These are phyloP conservation scores for Kandelia obovata DNA, from an alignment of 345 rosid genomes.

Conservation along the genomic window DNA sequence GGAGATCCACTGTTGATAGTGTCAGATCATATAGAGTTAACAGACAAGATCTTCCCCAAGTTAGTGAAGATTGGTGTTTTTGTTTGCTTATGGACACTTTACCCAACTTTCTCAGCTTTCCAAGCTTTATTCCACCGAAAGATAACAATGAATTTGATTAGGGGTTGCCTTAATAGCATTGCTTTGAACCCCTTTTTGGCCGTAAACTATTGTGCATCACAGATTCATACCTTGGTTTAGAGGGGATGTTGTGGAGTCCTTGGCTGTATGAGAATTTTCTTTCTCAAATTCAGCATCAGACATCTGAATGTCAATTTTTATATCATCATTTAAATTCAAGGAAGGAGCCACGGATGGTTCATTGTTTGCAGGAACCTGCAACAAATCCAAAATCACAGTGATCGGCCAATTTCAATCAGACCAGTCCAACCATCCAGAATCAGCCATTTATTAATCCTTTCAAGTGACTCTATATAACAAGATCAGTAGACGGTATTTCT, in stretches of 20 bases:
- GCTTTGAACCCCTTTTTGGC: background rate
- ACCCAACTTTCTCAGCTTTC: too few relatives aligned
- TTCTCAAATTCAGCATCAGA: constrained; percentile 22
- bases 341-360: constrained; percentile 23
- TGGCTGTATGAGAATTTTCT: constrained; percentile 21
- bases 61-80: too few relatives aligned
- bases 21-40: background rate
- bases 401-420: background rate
- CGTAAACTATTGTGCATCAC: background rate
- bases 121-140: too few relatives aligned
- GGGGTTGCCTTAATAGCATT: too few relatives aligned
- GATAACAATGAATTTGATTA: too few relatives aligned
- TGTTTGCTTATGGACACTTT: too few relatives aligned
- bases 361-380: constrained; percentile 34
- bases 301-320: constrained; percentile 24
- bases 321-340: constrained; percentile 40
- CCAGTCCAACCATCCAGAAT: background rate
- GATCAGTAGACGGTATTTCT: background rate
- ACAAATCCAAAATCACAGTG: background rate
- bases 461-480: too few relatives aligned
- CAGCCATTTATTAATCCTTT: background rate
- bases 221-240: constrained; percentile 43
- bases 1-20: background rate
- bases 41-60: too few relatives aligned
- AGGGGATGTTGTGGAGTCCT: constrained; percentile 15